Base-by-base conservation (phyloP, 2,329 filamentous ascomycete species). In the Colletotrichum sp. region DNA sequence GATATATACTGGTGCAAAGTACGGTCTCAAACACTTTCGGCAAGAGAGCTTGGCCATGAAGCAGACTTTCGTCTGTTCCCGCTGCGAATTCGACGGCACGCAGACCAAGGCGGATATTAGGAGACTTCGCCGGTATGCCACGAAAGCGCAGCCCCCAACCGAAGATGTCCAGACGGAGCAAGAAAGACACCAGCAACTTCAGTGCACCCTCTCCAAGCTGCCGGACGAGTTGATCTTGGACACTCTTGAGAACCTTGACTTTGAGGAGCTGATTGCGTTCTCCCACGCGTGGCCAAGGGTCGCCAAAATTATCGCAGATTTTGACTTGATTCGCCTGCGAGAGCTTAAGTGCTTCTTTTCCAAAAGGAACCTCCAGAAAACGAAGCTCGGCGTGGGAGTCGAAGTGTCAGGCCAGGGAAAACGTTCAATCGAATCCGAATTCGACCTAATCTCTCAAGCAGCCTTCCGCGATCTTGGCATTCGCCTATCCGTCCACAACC, bases 301-400 rank as follows among this genome's bases (percentile, higher is more conserved):
- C 26, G 82, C 82, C 26, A 55, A 76, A 2, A 73, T 87, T 52
- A 78, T 88, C 13, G 71, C 78, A 15, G 79, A 80, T 1, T 87
- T 81, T 61, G 82, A 85, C 62, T 18, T 85, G 21, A 76, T 88
- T 38, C 84, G 85, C 5, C 82, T 83, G 61, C 84, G 87, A 15
- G 87, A 89, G 78, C 79, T 89, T 6, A 84, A 87, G 68, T 89
- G 87, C 78, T 89, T 88, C 77, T 83, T 82, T 58, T 80, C 88
- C 38, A 89, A 89, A 79, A 80, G 84, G 71, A 82, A 80, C 21
- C 87, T 86, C 78, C 77, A 79, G 36, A 72, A 81, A 3, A 79
- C 80, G 4, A 84, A 85, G 26, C 83, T 89, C 3, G 88, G 87
- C 4, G 82, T 89, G 10, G 87, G 87, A 4, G 84, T 89, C 30